Evolutionary conservation across 345 rosid species (phyloP).

Genomic region (Clarkia xantiana): DNA sequence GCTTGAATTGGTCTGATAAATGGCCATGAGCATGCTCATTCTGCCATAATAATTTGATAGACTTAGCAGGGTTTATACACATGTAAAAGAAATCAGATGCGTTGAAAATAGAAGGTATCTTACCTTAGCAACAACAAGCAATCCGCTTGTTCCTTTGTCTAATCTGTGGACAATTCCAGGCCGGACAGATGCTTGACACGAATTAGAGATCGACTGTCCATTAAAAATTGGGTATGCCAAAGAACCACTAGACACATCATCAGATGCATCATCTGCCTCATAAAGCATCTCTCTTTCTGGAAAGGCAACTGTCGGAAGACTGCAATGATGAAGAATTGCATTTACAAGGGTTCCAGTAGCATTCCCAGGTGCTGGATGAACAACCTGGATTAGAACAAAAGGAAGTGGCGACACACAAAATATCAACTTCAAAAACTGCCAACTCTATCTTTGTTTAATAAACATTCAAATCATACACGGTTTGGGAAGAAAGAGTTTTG

Average conservation of each 20-base stretch:
- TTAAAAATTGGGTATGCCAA: neutral
- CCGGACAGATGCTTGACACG: constrained; percentile 35
- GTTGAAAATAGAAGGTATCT: neutral
- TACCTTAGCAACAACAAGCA: constrained; percentile 93
- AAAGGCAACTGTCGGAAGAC: constrained; percentile 42
- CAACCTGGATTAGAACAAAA: constrained; percentile 40
- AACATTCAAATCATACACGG: too few species aligned
- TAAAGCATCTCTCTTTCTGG: constrained; percentile 27
- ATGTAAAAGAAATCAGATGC: neutral
- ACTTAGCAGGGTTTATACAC: neutral
- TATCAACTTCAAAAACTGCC: too few species aligned
- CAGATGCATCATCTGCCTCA: constrained; percentile 39
- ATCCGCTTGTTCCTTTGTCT: constrained; percentile 94
- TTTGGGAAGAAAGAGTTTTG: too few species aligned
- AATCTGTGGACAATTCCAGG: constrained; percentile 92
- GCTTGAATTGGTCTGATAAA: constrained; percentile 76
- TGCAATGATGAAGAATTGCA: constrained; percentile 84
- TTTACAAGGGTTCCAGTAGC: constrained; percentile 79
- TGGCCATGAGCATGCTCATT: constrained; percentile 77
- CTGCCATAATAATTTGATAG: constrained; percentile 21
- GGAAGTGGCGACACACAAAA: neutral
- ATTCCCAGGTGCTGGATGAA: constrained; percentile 98
- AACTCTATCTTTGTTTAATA: too few species aligned
- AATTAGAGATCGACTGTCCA: constrained; percentile 18
- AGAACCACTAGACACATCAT: constrained; percentile 15